A percentile compares a stretch with the other conserved stretches of the same genome.
Conservation (phyloP, 768 basidiomycete species). For the Lyophyllum semitale region DNA sequence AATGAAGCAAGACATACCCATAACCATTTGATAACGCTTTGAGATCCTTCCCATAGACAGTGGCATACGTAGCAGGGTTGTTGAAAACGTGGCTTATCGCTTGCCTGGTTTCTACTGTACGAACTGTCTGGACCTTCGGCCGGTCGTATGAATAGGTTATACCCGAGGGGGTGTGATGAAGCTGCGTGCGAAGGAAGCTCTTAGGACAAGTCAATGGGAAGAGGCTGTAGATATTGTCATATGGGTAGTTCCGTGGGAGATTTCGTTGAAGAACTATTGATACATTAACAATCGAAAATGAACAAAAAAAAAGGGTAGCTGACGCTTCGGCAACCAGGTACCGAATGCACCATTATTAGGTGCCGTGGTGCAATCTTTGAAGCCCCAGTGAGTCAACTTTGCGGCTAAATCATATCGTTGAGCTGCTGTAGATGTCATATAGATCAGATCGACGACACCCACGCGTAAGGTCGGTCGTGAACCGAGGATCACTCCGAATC, state of each 20-base stretch:
- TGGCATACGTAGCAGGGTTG: conserved; percentile 12
- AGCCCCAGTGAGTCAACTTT: conserved; percentile 22
- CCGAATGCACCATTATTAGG: conserved; percentile 20
- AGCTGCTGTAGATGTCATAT: background rate
- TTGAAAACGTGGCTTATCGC: conserved; percentile 22
- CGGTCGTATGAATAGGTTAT: conserved; percentile 9
- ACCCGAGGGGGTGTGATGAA: background rate
- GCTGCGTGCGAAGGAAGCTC: background rate
- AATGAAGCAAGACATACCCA: conserved; percentile 13
- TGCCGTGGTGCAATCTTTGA: conserved; percentile 15
- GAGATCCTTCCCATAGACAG: conserved; percentile 15
- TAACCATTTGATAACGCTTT: conserved; percentile 19
- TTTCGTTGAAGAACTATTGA: conserved; percentile 23
- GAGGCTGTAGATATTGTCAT: conserved; percentile 23
- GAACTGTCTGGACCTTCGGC: conserved; percentile 9
- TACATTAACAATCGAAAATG: background rate
- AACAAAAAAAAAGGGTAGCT: background rate
- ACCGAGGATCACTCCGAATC: conserved; percentile 21
- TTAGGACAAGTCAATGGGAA: conserved; percentile 22
- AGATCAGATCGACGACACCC: background rate
- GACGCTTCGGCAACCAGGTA: conserved; percentile 22
- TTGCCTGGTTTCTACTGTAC: conserved; percentile 10
- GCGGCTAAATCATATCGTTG: background rate
- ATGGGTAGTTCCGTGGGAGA: conserved; percentile 20
- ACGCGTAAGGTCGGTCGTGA: conserved; percentile 17